Evolutionary conservation across 2,329 filamentous ascomycete genomes (phyloP), one percentile per base, ranked within the genome.

Genomic region (Colletotrichum godetiae): DNA sequence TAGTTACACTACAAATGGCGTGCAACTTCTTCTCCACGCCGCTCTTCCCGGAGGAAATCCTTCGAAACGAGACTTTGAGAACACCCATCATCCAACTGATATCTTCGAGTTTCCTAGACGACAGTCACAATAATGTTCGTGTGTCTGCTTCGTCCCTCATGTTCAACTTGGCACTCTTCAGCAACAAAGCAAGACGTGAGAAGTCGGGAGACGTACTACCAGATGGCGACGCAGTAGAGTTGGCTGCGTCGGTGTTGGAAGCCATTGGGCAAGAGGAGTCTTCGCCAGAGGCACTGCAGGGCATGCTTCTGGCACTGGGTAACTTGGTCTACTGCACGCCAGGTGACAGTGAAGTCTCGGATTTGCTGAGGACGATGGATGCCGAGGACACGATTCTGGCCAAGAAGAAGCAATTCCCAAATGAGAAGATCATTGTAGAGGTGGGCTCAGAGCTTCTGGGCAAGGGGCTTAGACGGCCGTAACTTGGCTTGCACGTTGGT

Each of bases 11-110:
- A 27, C 95, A 98, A 77, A 88, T 96, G 78, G 88, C 91, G 1
- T 97, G 95, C 83, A 98, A 98, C 78, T 86, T 97, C 55, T 98
- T 97, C 84, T 92, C 90, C 0, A 92, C 92, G 0, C 88, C 90
- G 0, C 86, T 97, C 0, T 97, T 93, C 78, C 86, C 91, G 0
- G 87, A 90, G 2, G 88, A 92, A 74, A 86, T 95, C 10, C 84
- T 93, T 7, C 81, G 83, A 2, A 84, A 88, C 56, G 81, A 82
- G 1, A 65, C 77, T 27, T 82, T 95, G 62, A 88, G 91, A 6
- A 80, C 84, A 1, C 86, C 90, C 0, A 84, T 96, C 33, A 91
- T 93, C 1, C 86, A 89, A 72, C 87, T 98, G 15, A 88, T 97
- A 24, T 93, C 94, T 0, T 90, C 91, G 1, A 94, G 92, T 74